Base-by-base conservation (phyloP, 805 yeast species). In the Ogataea nonfermentans region DNA sequence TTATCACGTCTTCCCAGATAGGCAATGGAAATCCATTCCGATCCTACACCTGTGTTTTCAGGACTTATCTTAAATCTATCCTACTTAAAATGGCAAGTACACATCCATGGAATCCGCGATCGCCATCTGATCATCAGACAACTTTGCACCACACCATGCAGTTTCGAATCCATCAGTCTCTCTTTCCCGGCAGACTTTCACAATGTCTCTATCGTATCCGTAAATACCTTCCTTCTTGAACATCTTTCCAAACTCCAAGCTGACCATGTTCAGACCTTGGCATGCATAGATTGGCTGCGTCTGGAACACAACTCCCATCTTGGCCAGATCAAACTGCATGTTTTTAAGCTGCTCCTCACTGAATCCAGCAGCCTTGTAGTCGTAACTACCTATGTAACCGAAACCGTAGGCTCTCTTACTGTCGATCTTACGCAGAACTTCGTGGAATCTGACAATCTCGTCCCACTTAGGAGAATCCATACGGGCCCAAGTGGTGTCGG, bases 401-500 rank as follows among this genome's bases (percentile, higher is more conserved):
- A 79, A 79, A 6, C 78, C 85, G 14, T 79, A 63, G 63, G 74
- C 72, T 48, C 70, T 71, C 20, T 70, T 67, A 14, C 81, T 81
- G 53, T 62, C 71, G 23, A 64, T 55, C 8, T 55, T 62, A 41
- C 74, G 78, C 43, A 79, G 71, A 31, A 56, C 55, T n/a, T 59
- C 52, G 8, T 81, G 77, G 50, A 76, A 71, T 3, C 52, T 55
- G 39, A 59, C 62, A 9, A 82, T 81, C 55, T 75, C 77, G 26
- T 63, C 50, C 35, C 78, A 56, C 46, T 78, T 71, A n/a, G 84
- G 85, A 9, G 71, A 67, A 53, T 77, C 76, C 29, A 84, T 79
- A 53, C 79, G 82, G 15, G 79, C 63, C 85, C 85, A 79, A 16
- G 79, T 56, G 53, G 77, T 56, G 43, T 78, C 84, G 6, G 82